phyloP scores from a whole-genome alignment of 352 stramenopile species.

The Phytophthora constricta region DNA sequence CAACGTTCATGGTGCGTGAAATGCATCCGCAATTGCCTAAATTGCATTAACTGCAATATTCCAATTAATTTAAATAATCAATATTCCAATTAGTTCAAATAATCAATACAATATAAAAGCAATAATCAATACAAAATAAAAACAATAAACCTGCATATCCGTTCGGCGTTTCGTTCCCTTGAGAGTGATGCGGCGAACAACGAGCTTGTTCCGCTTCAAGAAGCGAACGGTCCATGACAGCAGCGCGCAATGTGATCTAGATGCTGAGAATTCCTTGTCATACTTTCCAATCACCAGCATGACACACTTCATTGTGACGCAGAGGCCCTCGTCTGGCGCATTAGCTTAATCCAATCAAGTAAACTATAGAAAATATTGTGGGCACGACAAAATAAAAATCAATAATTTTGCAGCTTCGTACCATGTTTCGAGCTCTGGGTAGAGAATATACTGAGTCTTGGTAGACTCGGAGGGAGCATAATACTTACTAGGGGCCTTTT shows the following conservation, averaged over 20 bases:
- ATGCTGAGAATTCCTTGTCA: background rate
- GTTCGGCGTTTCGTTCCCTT: background rate
- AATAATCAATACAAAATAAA: too few species aligned
- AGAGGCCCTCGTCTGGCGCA: conserved; percentile 1
- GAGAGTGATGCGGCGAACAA: conserved; percentile 11
- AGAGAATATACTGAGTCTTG: background rate
- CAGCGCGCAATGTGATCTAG: background rate
- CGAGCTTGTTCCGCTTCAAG: conserved; percentile 9
- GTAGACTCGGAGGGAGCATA: background rate
- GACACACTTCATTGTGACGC: conserved; percentile 11
- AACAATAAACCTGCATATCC: conserved; percentile 12
- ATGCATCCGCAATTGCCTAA: conserved; percentile 7
- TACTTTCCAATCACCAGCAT: conserved; percentile 14
- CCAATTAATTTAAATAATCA: too few species aligned
- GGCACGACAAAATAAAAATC: background rate
- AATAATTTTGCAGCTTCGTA: too few species aligned
- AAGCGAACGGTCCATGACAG: conserved; percentile 6
- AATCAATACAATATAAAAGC: background rate
- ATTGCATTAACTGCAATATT: conserved; percentile 1
- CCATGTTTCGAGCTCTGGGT: conserved; percentile 1
- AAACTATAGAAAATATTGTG: conserved; percentile 1
- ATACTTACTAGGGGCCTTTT: conserved; percentile 4
- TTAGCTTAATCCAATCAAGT: conserved; percentile 2
- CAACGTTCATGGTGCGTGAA: conserved; percentile 3
- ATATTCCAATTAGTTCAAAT: background rate